Base-by-base conservation (phyloP, 345 rosid genomes). In the Limnanthes douglasii region DNA sequence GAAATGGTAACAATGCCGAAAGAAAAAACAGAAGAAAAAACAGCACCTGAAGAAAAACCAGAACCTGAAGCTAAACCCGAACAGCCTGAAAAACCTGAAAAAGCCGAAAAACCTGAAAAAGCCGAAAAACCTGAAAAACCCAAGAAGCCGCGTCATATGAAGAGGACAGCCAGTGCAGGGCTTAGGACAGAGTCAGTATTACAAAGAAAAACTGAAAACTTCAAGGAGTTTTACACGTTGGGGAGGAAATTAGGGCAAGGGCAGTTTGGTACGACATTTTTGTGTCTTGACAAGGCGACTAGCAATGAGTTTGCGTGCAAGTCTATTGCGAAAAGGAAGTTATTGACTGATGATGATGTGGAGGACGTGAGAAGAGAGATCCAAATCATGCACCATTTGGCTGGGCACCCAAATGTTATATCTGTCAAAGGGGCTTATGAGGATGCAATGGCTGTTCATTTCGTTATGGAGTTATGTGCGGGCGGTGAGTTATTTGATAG, bases 221-320 rank as follows among this genome's bases (percentile, higher is more conserved):
- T 84, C 11, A 78, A 70, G 59, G 95, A 79, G 17, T 60, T 70
- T 15, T 84, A 48, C 35, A 70, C 60, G 19, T 41, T 75, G 31
- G 95, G 95, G 45, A 79, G 69, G 68, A 84, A 73, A 61, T 68
- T 84, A 18, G 95, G 95, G 15, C 95, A 84, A 62, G 95, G 95
- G 23, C 95, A 84, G 34, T 84, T 84, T 4, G 95, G 95, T 24
- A 79, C 86, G 0, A 78, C 93, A 1, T 83, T 72, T 55, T 59
- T 78, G 4, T 83, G 95, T 20, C 23, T 70, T 34, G 78, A 66
- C 51, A 83, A 83, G 61, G 64, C 48, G 2, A 75, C 78, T 0
- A 78, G 76, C 18, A 68, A 56, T 23, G 72, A 75, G 48, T 84
- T 51, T 37, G 95, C 95, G 0, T 84, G 93, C 62, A 84, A 84